Base-by-base conservation (phyloP, 768 basidiomycete species). In the Lactarius tabidus region DNA sequence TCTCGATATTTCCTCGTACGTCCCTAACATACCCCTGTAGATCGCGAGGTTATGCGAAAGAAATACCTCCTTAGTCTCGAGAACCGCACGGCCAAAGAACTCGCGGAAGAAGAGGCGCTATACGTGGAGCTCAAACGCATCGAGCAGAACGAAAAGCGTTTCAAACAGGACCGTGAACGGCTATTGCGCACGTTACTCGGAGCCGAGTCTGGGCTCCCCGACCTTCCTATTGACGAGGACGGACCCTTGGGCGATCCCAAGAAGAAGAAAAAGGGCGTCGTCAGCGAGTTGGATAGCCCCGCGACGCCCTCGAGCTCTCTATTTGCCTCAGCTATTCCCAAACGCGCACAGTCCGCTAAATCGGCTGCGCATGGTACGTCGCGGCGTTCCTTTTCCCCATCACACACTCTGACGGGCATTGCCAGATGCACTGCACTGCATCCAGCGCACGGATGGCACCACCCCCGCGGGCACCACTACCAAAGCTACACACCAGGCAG, bases 101-200 rank as follows among this genome's bases (percentile, higher is more conserved):
- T 96, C 52, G 89, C 88, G 20, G 95, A 99, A 74, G 97, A 98
- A 79, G 95, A 98, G 71, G 90, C 93, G 9, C 80, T 99, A 3
- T 98, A 91, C 76, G 78, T 98, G 67, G 94, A 98, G 75, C 83
- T 96, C 57, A 95, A 95, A 72, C 86, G 93, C n/a, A 82, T 99
- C 57, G 95, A 98, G 74, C 96, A 98, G 76, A 92, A 83, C 65
- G 95, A 97, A 73, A 83, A 89, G 36, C 83, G 82, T 60, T 98
- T 95, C 79, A 90, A 89, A 76, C 86, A 85, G 68, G 94, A 97
- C 23, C 81, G 95, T 20, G 93, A 97, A 63, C 91, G 93, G 52
- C 82, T 98, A 29, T 80, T 98, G 66, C 84, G 91, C 35, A 90
- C 87, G 0, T 77, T 97, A 17, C 85, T 88, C 29, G 95, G 95